Conservation (phyloP, 169 alveolate species). For the Babesia ovata region DNA sequence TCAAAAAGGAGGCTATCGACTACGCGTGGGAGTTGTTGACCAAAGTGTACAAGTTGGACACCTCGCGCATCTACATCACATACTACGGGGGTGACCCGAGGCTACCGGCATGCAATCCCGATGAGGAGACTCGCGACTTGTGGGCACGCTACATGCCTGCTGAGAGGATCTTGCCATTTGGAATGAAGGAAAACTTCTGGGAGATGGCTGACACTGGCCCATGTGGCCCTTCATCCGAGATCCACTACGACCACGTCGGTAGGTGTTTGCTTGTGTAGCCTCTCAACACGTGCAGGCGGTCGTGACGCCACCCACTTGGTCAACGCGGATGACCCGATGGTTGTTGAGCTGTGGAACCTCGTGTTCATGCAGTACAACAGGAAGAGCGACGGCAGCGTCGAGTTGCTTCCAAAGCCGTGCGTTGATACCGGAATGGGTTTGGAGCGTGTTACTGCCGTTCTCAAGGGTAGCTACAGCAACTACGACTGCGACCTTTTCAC, state of each 20-base stretch:
- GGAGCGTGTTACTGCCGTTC: constrained; percentile 89
- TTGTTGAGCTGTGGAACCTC: constrained; percentile 93
- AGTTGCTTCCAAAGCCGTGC: constrained; percentile 87
- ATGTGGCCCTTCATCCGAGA: constrained; percentile 96
- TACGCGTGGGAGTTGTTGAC: constrained; percentile 92
- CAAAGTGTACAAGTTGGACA: constrained; percentile 83
- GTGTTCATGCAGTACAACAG: constrained; percentile 94
- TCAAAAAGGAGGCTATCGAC: constrained; percentile 90
- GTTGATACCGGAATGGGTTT: constrained; percentile 96
- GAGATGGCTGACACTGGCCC: constrained; percentile 98
- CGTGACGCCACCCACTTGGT: constrained; percentile 90
- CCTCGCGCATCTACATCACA: constrained; percentile 88
- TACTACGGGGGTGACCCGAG: constrained; percentile 93
- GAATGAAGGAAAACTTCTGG: constrained; percentile 93
- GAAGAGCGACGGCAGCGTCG: constrained; percentile 82
- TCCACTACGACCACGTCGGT: constrained; percentile 88
- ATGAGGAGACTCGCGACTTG: constrained; percentile 83
- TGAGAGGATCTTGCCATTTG: constrained; percentile 81
- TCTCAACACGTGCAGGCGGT: constrained; percentile 71
- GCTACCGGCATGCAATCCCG: constrained; percentile 86
- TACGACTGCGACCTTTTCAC: constrained; percentile 91
- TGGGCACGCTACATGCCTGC: constrained; percentile 89
- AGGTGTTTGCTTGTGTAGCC: constrained; percentile 3
- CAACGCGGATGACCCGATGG: constrained; percentile 92
- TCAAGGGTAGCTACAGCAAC: constrained; percentile 84